Base-by-base conservation (phyloP, 129 eudicot species). In the Centella asiatica region DNA sequence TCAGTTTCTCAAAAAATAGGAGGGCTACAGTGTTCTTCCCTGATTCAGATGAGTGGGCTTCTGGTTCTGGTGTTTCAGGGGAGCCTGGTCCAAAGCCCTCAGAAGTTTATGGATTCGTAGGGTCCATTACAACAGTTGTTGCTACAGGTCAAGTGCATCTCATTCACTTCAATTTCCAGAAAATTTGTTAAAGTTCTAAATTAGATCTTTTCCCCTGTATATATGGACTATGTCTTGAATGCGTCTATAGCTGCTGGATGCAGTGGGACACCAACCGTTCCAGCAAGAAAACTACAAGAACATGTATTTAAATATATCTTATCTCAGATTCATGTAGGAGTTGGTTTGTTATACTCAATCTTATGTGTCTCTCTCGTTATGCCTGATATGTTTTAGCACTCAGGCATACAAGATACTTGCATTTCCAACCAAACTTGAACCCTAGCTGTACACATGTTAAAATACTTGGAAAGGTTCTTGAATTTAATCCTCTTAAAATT, bases 31-130 rank as follows among this genome's bases (percentile, higher is more conserved):
- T 81, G 7, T 79, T 84, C 5, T 77, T 80, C 44, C 74, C 81
- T n/a, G 87, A 81, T 49, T 69, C 71, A 10, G 89, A 86, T 44
- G 77, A 78, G 47, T 75, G 71, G 51, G 66, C 79, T 74, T 68
- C 94, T 19, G 76, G 76, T 19, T 74, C 82, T 53, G 87, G 83
- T 55, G 69, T 77, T 33, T 88, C 95, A 22, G 84, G 95, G 47
- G 85, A 86, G 49, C 87, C 69, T 23, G 97, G 98, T 59, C 94
- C 95, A 32, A 92, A 87, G 49, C 87, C 83, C 34, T 80, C 90
- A 2, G 98, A 92, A 80, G 98, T 92, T 59, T 92, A 92, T 49
- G 98, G 98, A 1, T 92, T 92, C 65, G 98, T 87, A 20, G 98
- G 98, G 24, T 85, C 94, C 51, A 87, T 92, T 60, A 79, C 98